A percentile compares a stretch with the other conserved stretches of the same genome.
Evolutionary conservation across 2,329 filamentous ascomycete genomes (phyloP).

Genomic region (Peltaster fructicola): DNA sequence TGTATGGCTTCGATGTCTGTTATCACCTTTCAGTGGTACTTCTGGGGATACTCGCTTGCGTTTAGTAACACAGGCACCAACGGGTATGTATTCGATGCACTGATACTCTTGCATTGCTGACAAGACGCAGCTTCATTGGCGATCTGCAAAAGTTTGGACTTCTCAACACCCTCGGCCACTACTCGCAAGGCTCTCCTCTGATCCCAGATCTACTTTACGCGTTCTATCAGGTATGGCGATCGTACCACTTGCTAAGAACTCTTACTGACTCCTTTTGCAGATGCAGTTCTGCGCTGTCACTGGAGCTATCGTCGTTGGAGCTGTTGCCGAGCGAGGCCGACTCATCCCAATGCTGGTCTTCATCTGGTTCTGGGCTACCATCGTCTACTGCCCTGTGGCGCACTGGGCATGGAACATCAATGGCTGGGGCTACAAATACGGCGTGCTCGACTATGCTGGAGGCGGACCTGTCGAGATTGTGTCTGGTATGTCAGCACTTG

Average conservation of each 20-base stretch:
- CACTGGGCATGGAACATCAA: conserved; percentile 96
- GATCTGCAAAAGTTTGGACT: conserved; percentile 80
- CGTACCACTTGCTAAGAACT: background rate
- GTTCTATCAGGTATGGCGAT: conserved; percentile 60
- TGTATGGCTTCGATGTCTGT: conserved; percentile 88
- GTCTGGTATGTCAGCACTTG: conserved; percentile 80
- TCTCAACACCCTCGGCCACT: conserved; percentile 61
- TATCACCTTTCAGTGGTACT: conserved; percentile 96
- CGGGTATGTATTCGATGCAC: too few species aligned
- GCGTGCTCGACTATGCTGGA: conserved; percentile 89
- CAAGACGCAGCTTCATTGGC: conserved; percentile 88
- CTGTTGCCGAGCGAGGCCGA: conserved; percentile 84
- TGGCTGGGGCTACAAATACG: conserved; percentile 81
- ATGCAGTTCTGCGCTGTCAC: conserved; percentile 97
- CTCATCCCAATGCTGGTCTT: conserved; percentile 90
- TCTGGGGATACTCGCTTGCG: conserved; percentile 94
- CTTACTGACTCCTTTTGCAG: conserved; percentile 29
- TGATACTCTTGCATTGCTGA: too few species aligned
- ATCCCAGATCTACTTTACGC: conserved; percentile 82
- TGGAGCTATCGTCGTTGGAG: conserved; percentile 75
- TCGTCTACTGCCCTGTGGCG: conserved; percentile 92
- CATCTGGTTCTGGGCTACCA: conserved; percentile 85
- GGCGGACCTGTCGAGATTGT: conserved; percentile 95
- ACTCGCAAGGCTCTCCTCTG: conserved; percentile 76
- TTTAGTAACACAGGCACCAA: conserved; percentile 70